Evolutionary conservation across 23 red algal genomes (phyloP), one percentile per base, ranked within the genome.

Genomic region (Gracilaria vermiculophylla): DNA sequence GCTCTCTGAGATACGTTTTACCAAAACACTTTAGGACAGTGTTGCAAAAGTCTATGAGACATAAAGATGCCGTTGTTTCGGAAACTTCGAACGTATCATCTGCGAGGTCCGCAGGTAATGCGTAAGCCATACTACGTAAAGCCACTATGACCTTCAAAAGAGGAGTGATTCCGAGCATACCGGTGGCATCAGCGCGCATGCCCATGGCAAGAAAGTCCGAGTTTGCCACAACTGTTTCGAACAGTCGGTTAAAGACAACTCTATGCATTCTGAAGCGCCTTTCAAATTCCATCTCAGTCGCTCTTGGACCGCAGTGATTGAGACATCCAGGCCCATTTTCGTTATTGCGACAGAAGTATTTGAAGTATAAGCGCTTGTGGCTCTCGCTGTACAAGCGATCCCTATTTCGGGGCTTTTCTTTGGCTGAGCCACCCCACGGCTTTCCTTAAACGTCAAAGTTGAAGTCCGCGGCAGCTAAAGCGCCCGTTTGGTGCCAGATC

Each of bases 131-230:
- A 49, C 45, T 10, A 15, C 69, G 12, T 11, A 76, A 1, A 11
- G 31, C 40, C 10, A 8, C 9, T 36, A 76, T 54, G 16, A 21
- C 40, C 32, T 78, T 78, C 33, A 78, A 20, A 48, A 48, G 47
- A 20, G 73, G 49, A 20, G 77, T 2, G 39, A 82, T 61, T 28
- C 77, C 50, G 2, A 82, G 29, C 4, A 48, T 14, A 60, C 77
- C 50, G 14, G 53, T 62, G 14, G 77, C 77, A 82, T 82, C 77
- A 2, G 77, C 21, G 23, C 56, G 19, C 32, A 82, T 20, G 14
- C 77, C 48, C n/a, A n/a, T n/a, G 32, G 39, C 7, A 7, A 5
- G 32, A 39, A 75, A 75, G 19, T 75, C 8, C 5, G 7, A 10
- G 32, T 62, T 35, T 15, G 6, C 7, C 25, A 62, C 57, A 9